Conservation (phyloP, 768 basidiomycete species). For the Pleurotus sapidus region DNA sequence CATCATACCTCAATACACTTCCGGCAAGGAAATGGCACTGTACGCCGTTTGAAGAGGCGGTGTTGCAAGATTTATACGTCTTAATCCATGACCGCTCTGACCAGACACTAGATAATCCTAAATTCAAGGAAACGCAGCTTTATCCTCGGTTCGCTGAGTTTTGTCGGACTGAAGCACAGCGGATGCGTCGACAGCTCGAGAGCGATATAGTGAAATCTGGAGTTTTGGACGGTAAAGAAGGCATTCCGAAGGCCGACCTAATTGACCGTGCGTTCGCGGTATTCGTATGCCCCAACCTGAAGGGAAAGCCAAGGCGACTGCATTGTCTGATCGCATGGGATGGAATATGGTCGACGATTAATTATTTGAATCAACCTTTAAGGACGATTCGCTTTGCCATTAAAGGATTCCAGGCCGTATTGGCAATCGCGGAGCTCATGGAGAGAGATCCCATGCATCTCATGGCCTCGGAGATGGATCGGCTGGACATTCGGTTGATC, state of each 20-base stretch:
- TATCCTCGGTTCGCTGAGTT: background rate
- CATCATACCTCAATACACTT: constrained; percentile 2
- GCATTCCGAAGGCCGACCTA: background rate
- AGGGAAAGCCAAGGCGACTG: constrained; percentile 2
- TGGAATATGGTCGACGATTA: constrained; percentile 4
- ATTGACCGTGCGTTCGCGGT: constrained; percentile 3
- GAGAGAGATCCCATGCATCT: background rate
- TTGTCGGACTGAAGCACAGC: background rate
- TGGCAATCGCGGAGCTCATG: constrained; percentile 2
- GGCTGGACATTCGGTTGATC: background rate
- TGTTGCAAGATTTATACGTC: constrained; percentile 3
- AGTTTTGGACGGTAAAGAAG: background rate
- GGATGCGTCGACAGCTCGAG: constrained; percentile 5
- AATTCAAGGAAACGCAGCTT: constrained; percentile 1
- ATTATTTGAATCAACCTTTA: constrained; percentile 2
- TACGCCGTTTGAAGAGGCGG: constrained; percentile 3
- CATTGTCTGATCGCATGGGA: constrained; percentile 6
- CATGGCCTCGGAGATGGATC: background rate
- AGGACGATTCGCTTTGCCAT: background rate
- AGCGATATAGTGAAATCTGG: background rate
- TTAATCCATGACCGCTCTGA: constrained; percentile 2
- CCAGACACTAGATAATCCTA: background rate
- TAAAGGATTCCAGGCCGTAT: constrained; percentile 1
- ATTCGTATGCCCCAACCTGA: constrained; percentile 4
- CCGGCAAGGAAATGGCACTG: constrained; percentile 1